Conservation (phyloP, 2,329 filamentous ascomycete genomes). For the Cryphonectria japonica region DNA sequence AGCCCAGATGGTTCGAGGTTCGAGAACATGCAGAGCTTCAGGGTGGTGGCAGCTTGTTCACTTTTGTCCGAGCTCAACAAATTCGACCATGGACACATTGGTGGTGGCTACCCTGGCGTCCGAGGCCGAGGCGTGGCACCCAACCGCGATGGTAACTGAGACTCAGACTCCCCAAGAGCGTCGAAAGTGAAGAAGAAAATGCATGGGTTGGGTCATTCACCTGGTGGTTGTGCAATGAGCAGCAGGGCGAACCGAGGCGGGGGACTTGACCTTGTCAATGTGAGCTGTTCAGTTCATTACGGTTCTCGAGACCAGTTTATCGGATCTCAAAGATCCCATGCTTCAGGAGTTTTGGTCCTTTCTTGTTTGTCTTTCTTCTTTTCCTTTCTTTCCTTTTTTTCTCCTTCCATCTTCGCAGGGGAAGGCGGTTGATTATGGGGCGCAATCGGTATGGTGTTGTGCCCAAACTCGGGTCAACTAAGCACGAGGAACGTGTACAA, state of each 20-base stretch:
- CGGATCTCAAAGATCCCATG: background rate
- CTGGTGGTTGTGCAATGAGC: background rate
- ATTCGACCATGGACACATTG: slow-evolving; percentile 10
- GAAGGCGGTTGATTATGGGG: background rate
- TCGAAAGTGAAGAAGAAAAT: background rate
- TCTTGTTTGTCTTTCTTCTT: background rate
- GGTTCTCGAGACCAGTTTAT: background rate
- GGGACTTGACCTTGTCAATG: background rate
- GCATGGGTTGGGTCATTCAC: background rate
- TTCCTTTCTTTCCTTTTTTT: background rate
- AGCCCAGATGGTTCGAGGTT: slow-evolving; percentile 4
- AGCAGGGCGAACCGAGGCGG: background rate
- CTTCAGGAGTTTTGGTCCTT: background rate
- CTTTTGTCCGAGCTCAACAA: slow-evolving; percentile 37
- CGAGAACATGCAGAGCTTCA: slow-evolving; percentile 37
- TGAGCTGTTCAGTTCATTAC: background rate
- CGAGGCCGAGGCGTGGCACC: background rate
- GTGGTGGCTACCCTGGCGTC: slow-evolving; percentile 18
- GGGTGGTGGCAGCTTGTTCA: slow-evolving; percentile 37
- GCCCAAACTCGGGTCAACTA: background rate
- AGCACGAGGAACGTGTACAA: background rate
- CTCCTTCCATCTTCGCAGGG: background rate
- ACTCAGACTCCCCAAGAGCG: background rate
- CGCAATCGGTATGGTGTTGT: background rate
- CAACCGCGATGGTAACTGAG: background rate